These are phyloP conservation scores for Pascua guehoae DNA, from an alignment of 1,284 basidiomycete species.

Conservation along the genomic window DNA sequence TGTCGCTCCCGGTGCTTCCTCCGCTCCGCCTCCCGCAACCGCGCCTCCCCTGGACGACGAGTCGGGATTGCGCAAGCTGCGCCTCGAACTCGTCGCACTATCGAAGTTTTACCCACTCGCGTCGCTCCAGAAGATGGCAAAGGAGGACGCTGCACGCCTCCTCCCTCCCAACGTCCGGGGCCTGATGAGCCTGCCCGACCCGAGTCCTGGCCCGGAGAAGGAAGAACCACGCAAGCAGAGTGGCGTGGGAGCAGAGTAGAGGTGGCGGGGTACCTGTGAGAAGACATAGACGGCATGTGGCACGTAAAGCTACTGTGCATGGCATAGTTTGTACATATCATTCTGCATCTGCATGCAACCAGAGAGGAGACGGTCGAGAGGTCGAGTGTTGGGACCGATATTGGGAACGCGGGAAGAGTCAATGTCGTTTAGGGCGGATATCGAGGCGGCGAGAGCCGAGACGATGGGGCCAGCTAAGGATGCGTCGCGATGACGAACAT, in stretches of 20 bases:
- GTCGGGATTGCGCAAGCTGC: slow-evolving; percentile 23
- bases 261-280: too few relatives aligned
- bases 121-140: slow-evolving; percentile 39
- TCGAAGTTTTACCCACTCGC: slow-evolving; percentile 45
- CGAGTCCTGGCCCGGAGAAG: background rate
- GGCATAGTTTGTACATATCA: too few relatives aligned
- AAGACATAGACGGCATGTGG: too few relatives aligned
- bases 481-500: slow-evolving; percentile 1
- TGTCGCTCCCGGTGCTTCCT: background rate
- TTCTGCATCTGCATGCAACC: background rate
- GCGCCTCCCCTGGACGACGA: slow-evolving; percentile 8
- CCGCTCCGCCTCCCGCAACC: background rate
- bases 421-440: too few relatives aligned
- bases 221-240: background rate
- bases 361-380: background rate
- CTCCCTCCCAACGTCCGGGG: slow-evolving; percentile 38
- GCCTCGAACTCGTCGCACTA: slow-evolving; percentile 41
- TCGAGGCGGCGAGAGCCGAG: too few relatives aligned
- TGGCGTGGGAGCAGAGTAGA: too few relatives aligned
- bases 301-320: too few relatives aligned
- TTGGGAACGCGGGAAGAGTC: too few relatives aligned
- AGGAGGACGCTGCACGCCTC: slow-evolving; percentile 33
- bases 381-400: too few relatives aligned
- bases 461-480: background rate
- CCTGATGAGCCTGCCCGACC: slow-evolving; percentile 26